Evolutionary conservation across 169 alveolate genomes (phyloP).

Genomic region (Babesia ovis): DNA sequence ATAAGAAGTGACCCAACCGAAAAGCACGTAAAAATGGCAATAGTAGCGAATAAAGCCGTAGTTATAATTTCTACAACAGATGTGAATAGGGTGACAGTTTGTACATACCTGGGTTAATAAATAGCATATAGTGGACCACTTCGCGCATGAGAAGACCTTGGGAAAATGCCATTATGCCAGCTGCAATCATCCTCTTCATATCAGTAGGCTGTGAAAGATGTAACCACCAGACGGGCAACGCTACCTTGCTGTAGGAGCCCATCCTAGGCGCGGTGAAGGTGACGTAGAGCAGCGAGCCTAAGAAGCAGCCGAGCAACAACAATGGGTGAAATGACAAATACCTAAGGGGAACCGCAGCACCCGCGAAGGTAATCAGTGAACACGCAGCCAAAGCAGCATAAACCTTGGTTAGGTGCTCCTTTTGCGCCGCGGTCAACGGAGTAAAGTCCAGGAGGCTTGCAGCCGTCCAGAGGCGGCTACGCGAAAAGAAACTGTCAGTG

Average conservation of each 20-base stretch:
- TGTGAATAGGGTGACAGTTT: not conserved
- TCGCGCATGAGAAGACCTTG: constrained; percentile 38
- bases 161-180: constrained; percentile 15
- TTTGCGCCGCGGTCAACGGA: constrained; percentile 41
- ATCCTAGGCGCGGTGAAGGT: not conserved
- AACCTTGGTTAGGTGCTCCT: constrained; percentile 50
- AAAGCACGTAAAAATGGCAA: constrained; percentile 55
- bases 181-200: constrained; percentile 30
- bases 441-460: constrained; percentile 41
- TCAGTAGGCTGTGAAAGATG: not conserved
- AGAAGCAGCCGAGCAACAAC: not conserved
- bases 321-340: not conserved
- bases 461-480: constrained; percentile 20
- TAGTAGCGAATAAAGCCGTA: constrained; percentile 47
- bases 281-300: constrained; percentile 34
- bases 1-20: constrained; percentile 43
- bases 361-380: constrained; percentile 21
- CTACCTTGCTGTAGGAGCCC: constrained; percentile 8
- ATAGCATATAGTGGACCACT: not conserved
- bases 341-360: constrained; percentile 4
- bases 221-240: not conserved
- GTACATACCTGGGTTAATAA: constrained; percentile 49
- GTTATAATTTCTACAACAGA: constrained; percentile 40
- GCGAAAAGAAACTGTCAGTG: constrained; percentile 1
- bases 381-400: constrained; percentile 47